A percentile compares a stretch with the other conserved stretches of the same genome.
Evolutionary conservation across 495 filamentous ascomycete genomes (phyloP).

Genomic region (Xylaria cubensis): DNA sequence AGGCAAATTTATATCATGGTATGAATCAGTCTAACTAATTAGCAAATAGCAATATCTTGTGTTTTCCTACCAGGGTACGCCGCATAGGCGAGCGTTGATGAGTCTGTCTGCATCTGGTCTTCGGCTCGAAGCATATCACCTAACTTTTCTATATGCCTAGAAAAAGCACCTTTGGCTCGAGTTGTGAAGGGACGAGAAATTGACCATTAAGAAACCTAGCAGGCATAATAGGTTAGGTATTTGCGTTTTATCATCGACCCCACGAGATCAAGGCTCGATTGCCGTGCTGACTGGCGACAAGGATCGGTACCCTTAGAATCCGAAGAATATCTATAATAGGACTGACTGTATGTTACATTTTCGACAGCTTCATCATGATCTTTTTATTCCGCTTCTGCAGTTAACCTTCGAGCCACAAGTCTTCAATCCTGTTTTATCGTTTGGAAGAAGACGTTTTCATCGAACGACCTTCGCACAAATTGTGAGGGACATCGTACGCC

Average conservation of each 20-base stretch:
- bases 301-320: constrained; percentile 4
- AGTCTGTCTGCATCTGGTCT: not conserved
- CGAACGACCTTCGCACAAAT: not conserved
- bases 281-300: constrained; percentile 20
- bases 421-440: not conserved
- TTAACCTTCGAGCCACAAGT: not conserved
- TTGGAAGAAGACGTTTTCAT: not conserved
- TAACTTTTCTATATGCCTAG: not conserved
- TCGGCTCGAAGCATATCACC: not conserved
- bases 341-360: not conserved
- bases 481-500: constrained; percentile 1
- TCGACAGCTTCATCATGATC: not conserved
- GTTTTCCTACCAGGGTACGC: not conserved
- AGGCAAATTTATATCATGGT: not conserved
- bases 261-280: constrained; percentile 6
- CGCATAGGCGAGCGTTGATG: not conserved
- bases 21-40: not conserved
- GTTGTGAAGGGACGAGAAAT: not conserved
- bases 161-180: not conserved
- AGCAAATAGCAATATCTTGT: not conserved
- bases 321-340: not conserved
- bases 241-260: constrained; percentile 10
- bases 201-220: not conserved
- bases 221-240: not conserved
- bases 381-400: not conserved